A percentile compares a stretch with the other conserved stretches of the same genome.
These are phyloP conservation scores for Dactylellina haptotyla DNA, from an alignment of 2,329 filamentous ascomycete genomes.

Conservation along the genomic window DNA sequence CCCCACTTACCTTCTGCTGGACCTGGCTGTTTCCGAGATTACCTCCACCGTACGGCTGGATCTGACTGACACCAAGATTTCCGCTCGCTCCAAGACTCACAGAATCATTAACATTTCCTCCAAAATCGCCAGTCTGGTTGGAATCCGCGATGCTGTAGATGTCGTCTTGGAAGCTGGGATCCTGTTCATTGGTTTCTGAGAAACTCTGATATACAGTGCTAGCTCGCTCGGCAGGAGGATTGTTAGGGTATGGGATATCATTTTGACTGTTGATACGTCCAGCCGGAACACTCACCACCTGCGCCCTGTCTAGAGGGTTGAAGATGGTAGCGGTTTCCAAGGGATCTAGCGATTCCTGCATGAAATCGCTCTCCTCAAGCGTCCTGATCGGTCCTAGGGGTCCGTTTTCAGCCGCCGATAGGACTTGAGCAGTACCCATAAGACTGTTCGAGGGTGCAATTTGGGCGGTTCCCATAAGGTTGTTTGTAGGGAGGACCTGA, in stretches of 20 bases:
- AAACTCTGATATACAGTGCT: slow-evolving; percentile 9
- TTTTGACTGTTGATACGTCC: neutral
- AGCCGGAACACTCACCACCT: neutral
- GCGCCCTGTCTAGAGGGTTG: slow-evolving; percentile 4
- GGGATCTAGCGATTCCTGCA: neutral
- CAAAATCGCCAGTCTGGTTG: slow-evolving; percentile 1
- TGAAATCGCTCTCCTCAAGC: neutral
- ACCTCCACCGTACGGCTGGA: neutral
- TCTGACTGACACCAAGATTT: slow-evolving; percentile 13
- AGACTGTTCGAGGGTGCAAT: neutral
- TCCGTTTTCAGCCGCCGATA: neutral
- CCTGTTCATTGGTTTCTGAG: neutral
- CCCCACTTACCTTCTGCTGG: neutral
- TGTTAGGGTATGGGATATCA: neutral
- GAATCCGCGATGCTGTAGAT: neutral
- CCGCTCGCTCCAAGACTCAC: slow-evolving; percentile 3
- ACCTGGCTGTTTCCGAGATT: neutral
- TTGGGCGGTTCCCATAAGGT: neutral
- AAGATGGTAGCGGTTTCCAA: neutral
- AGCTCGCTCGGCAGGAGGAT: neutral
- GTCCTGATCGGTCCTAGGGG: neutral
- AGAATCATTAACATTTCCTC: slow-evolving; percentile 2
- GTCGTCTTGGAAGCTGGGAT: slow-evolving; percentile 16
- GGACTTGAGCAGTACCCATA: neutral
- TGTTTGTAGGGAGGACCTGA: no score